A percentile compares a stretch with the other conserved stretches of the same genome.
Conservation (phyloP, 2,329 filamentous ascomycete genomes). For the Microdochium bolleyi region DNA sequence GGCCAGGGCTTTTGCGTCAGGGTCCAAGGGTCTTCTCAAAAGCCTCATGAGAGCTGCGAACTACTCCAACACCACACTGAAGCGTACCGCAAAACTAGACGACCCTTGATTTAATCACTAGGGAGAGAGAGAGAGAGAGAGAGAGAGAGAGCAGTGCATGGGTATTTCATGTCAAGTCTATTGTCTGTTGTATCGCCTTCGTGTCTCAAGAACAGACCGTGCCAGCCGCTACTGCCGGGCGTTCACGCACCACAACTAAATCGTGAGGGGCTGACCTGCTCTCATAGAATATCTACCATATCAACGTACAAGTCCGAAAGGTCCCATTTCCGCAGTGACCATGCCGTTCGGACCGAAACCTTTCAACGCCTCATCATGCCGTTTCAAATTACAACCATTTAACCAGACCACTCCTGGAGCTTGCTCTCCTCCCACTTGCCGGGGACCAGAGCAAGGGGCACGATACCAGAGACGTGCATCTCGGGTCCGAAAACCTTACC, state of each 20-base stretch:
- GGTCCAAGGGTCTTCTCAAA: no score
- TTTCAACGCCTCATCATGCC: neutral
- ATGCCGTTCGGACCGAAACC: neutral
- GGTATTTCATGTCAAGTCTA: neutral
- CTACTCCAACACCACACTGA: no score
- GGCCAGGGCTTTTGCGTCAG: no score
- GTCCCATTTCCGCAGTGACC: neutral
- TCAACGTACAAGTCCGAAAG: neutral
- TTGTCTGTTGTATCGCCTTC: neutral
- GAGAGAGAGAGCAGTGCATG: no score
- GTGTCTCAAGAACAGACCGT: neutral
- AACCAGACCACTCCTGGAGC: slow-evolving; percentile 53
- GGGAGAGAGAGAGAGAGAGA: no score
- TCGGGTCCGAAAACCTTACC: slow-evolving; percentile 61
- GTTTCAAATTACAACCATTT: slow-evolving; percentile 15
- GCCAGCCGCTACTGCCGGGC: neutral
- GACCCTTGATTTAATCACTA: no score
- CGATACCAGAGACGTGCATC: slow-evolving; percentile 97
- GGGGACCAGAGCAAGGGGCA: slow-evolving; percentile 75
- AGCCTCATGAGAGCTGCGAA: no score
- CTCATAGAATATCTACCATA: neutral
- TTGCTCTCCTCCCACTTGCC: slow-evolving; percentile 56
- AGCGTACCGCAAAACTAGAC: no score
- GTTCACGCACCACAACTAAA: neutral
- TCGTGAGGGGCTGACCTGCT: neutral